These are phyloP conservation scores for Trichoderma citrinoviride DNA, from an alignment of 2,329 filamentous ascomycete genomes.

Conservation along the genomic window DNA sequence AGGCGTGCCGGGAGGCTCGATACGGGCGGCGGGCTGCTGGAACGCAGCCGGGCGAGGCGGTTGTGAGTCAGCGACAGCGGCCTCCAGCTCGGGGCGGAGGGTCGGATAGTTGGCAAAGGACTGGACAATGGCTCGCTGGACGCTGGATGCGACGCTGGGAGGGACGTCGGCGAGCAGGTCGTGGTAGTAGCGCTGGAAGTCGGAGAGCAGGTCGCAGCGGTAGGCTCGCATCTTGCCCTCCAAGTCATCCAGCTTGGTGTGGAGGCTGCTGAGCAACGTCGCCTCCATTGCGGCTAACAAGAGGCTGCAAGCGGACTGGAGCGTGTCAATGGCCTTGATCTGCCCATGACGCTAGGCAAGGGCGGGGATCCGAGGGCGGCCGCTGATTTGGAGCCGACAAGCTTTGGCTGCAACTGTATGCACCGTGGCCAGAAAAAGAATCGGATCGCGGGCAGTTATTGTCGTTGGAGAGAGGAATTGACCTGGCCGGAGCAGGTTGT, in stretches of 20 bases:
- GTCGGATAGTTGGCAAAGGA: slow-evolving; percentile 46
- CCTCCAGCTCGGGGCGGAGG: slow-evolving; percentile 40
- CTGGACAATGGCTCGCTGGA: slow-evolving; percentile 47
- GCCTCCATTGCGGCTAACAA: slow-evolving; percentile 41
- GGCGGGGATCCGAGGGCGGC: slow-evolving; percentile 21
- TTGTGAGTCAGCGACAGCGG: slow-evolving; percentile 38
- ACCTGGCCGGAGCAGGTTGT: not conserved
- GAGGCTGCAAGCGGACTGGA: slow-evolving; percentile 33
- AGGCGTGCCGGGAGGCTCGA: slow-evolving; percentile 30
- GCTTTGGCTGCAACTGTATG: slow-evolving; percentile 7
- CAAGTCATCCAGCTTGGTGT: slow-evolving; percentile 54
- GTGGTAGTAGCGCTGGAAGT: slow-evolving; percentile 56
- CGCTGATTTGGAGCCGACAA: slow-evolving; percentile 17
- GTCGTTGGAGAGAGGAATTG: slow-evolving; percentile 4
- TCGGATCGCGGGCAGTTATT: slow-evolving; percentile 1
- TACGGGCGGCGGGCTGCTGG: slow-evolving; percentile 28
- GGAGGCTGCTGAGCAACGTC: slow-evolving; percentile 51
- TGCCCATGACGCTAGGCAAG: slow-evolving; percentile 36
- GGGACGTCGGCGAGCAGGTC: slow-evolving; percentile 49
- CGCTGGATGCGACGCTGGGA: slow-evolving; percentile 45
- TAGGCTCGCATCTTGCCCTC: slow-evolving; percentile 57
- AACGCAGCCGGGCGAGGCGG: slow-evolving; percentile 30
- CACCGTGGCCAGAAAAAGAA: slow-evolving; percentile 6
- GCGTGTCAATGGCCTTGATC: slow-evolving; percentile 33
- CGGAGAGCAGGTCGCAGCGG: slow-evolving; percentile 54